These are phyloP conservation scores for Pelargonium myrrhifolium DNA, from an alignment of 441 rosid genomes.

Conservation along the genomic window DNA sequence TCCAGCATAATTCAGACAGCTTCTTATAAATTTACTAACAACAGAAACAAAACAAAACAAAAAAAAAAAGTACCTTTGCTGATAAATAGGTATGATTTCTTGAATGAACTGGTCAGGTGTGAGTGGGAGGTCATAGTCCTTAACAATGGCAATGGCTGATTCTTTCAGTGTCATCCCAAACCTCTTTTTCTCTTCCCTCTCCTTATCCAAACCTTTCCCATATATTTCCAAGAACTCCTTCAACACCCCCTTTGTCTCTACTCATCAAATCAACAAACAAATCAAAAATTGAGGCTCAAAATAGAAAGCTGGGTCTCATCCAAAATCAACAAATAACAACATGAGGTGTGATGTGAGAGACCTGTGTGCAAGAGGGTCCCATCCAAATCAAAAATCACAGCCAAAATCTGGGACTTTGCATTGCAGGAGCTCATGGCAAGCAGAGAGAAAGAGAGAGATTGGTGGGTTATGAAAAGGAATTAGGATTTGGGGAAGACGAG, in stretches of 20 bases:
- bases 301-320: not conserved
- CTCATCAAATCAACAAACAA: not conserved
- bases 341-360: not conserved
- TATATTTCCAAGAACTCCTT: slow-evolving; percentile 33
- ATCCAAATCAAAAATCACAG: slow-evolving; percentile 38
- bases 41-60: not conserved
- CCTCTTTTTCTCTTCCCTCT: slow-evolving; percentile 25
- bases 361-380: slow-evolving; percentile 38
- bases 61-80: slow-evolving; percentile 20
- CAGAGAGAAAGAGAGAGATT: slow-evolving; percentile 1
- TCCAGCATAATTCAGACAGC: not conserved
- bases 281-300: not conserved
- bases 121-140: slow-evolving; percentile 35
- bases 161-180: slow-evolving; percentile 33
- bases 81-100: slow-evolving; percentile 35
- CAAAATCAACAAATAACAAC: not conserved
- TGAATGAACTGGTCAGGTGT: slow-evolving; percentile 28
- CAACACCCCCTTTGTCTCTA: slow-evolving; percentile 32
- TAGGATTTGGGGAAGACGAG: not conserved
- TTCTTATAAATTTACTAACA: not conserved
- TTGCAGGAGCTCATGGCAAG: slow-evolving; percentile 10
- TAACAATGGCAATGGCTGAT: slow-evolving; percentile 29
- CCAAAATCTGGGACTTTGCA: slow-evolving; percentile 18
- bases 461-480: not conserved
- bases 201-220: slow-evolving; percentile 28